Evolutionary conservation across 1,139 yeast species (phyloP), one percentile per base, ranked within the genome.

Genomic region (Geotrichum siamense): DNA sequence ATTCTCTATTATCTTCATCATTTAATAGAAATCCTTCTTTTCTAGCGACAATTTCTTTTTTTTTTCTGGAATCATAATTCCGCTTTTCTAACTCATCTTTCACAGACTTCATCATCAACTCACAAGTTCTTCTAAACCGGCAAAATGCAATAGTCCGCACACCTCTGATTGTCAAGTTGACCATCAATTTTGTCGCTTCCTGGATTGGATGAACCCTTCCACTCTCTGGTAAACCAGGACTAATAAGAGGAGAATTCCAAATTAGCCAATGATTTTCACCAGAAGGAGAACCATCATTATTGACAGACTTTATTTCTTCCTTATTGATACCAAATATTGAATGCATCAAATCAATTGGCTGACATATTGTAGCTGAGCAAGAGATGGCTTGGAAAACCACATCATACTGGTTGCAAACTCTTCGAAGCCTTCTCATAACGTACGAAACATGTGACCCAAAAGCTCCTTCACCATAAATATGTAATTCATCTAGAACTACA

Each of bases 371-470:
- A 0, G 99, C 99, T 0, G 97, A 87, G 63, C 98, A 89, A 1
- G 95, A 83, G 5, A 91, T 77, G 56, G 83, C 85, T 47, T 73
- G 75, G 35, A 84, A 55, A 1, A 76, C 51, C 51, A 79, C 78
- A 2, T 82, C 81, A 43, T 76, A 63, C 49, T 69, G 66, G 2
- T 66, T 59, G 50, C 84, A 78, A 8, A 84, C 55, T 37, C 95
- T 64, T 35, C 81, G 67, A 30, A 91, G 64, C 39, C 99, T 63
- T 41, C 95, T 70, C 80, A 91, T 76, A 0, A 91, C 80, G 48
- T 82, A 71, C 2, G 94, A 82, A 0, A 91, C 96, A 64, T 91
- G 89, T 0, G 94, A 77, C 0, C 99, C 99, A 67, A 91, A 91
- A 0, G 86, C 70, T 0, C 96, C 96, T 51, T 78, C 79, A 6